Percentiles rank a stretch among this genome's conserved stretches.
Conservation (phyloP, 1,284 basidiomycete species). For the Tetrapyrgos nigripes region DNA sequence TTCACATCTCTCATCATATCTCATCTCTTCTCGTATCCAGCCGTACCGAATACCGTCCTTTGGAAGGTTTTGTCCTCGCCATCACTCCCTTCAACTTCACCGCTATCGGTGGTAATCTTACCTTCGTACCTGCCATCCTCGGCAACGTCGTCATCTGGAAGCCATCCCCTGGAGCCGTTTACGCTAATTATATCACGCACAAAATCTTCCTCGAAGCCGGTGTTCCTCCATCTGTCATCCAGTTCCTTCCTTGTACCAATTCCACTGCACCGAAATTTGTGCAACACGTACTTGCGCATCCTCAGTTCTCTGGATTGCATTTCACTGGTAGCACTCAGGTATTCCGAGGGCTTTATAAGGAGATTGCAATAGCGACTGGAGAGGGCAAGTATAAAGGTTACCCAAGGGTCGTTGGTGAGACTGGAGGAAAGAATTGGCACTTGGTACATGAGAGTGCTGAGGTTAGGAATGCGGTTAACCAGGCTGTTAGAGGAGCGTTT, state of each 20-base stretch:
- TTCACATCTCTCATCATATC: constrained; percentile 14
- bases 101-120: constrained; percentile 94
- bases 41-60: constrained; percentile 93
- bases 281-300: constrained; percentile 81
- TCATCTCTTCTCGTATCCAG: constrained; percentile 44
- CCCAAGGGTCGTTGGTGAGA: constrained; percentile 96
- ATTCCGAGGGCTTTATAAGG: constrained; percentile 96
- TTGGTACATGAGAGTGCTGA: constrained; percentile 90
- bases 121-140: constrained; percentile 89
- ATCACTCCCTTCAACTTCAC: constrained; percentile 99
- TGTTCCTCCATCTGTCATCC: constrained; percentile 93
- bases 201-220: constrained; percentile 95
- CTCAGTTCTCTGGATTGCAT: constrained; percentile 88
- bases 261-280: constrained; percentile 86
- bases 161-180: constrained; percentile 93
- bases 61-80: constrained; percentile 97
- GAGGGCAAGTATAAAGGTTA: constrained; percentile 88
- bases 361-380: constrained; percentile 79
- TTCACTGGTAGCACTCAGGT: constrained; percentile 97
- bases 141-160: constrained; percentile 99
- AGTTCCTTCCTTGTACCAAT: constrained; percentile 82
- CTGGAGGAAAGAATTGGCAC: constrained; percentile 99
- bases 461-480: constrained; percentile 86
- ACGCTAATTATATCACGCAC: constrained; percentile 94
- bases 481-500: constrained; percentile 90